Evolutionary conservation across 2,329 filamentous ascomycete species (phyloP).

Genomic region (Verticillium tricorpus): DNA sequence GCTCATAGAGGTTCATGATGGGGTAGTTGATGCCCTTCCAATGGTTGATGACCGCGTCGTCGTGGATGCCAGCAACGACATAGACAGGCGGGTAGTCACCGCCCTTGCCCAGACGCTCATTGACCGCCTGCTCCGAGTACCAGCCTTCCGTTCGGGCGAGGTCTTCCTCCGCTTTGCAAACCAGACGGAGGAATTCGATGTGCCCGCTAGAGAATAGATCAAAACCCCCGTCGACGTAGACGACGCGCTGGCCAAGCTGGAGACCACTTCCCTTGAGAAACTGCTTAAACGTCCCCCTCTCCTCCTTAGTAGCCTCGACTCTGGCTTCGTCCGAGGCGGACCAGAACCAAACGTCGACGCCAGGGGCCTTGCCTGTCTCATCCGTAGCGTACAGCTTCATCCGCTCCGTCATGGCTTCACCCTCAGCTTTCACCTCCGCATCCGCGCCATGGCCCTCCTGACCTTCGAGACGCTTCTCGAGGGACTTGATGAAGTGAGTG

Average conservation of each 20-base stretch:
- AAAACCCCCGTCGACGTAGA: conserved; percentile 96
- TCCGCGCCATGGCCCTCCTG: conserved; percentile 66
- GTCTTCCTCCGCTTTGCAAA: conserved; percentile 68
- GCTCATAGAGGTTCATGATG: conserved; percentile 99
- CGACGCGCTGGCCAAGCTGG: conserved; percentile 72
- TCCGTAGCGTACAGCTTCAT: conserved; percentile 87
- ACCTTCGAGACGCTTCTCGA: conserved; percentile 64
- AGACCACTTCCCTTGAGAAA: conserved; percentile 70
- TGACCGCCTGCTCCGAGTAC: conserved; percentile 62
- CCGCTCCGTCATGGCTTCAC: conserved; percentile 67
- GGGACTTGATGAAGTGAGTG: conserved; percentile 83
- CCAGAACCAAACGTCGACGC: conserved; percentile 86
- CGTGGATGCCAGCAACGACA: conserved; percentile 89
- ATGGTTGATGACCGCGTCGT: conserved; percentile 90
- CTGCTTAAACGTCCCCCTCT: conserved; percentile 60
- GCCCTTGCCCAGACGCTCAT: conserved; percentile 61
- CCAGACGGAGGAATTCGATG: conserved; percentile 85
- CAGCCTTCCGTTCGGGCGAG: conserved; percentile 66
- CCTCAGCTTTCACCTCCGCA: conserved; percentile 58
- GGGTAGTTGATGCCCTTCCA: conserved; percentile 98
- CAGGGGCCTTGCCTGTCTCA: conserved; percentile 71
- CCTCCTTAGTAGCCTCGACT: conserved; percentile 42
- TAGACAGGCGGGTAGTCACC: conserved; percentile 78
- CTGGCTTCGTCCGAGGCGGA: conserved; percentile 47
- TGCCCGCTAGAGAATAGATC: conserved; percentile 96